These are phyloP conservation scores for Incumbomyces delicatus DNA, from an alignment of 2,329 filamentous ascomycete species.

Conservation along the genomic window DNA sequence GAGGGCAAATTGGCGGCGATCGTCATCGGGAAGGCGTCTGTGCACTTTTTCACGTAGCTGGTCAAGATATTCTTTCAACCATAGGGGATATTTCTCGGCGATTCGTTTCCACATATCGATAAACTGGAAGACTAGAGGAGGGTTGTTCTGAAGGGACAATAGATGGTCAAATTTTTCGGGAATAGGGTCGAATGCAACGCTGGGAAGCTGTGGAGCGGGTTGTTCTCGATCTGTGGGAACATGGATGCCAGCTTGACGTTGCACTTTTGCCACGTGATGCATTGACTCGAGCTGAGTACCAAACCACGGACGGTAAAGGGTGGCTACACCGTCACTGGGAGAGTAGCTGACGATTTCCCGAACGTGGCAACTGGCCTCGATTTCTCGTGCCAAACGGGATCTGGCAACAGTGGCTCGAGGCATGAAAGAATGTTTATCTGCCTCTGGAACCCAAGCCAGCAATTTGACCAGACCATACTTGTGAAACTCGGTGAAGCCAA, in stretches of 20 bases:
- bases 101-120: not conserved
- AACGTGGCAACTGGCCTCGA: conserved; percentile 14
- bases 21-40: not conserved
- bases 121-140: not conserved
- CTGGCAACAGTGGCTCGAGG: conserved; percentile 50
- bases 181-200: not conserved
- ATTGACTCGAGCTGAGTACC: conserved; percentile 2
- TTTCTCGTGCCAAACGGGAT: conserved; percentile 19
- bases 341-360: conserved; percentile 12
- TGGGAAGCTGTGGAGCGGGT: not conserved
- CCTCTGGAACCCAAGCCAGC: conserved; percentile 59
- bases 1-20: not conserved
- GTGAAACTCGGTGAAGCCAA: conserved; percentile 51
- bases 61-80: not conserved
- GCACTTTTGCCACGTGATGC: not conserved
- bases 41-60: not conserved
- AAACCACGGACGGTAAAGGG: not conserved
- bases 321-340: not conserved
- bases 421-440: conserved; percentile 50
- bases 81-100: not conserved
- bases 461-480: conserved; percentile 69
- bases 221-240: not conserved
- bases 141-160: not conserved
- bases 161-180: not conserved
- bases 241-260: not conserved